Evolutionary conservation across 345 rosid species (phyloP).

Genomic region (Salix caprea): DNA sequence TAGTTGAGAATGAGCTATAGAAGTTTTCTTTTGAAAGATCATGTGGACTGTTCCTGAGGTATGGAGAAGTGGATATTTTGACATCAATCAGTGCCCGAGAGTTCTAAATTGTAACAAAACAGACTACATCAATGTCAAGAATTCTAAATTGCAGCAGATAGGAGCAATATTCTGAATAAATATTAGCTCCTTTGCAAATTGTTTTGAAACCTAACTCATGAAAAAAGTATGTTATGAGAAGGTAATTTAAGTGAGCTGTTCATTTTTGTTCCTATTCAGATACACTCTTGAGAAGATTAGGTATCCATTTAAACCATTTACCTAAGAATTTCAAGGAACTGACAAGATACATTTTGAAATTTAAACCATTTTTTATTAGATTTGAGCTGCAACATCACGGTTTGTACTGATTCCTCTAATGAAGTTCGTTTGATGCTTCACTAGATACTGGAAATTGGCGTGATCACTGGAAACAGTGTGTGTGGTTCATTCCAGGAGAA

Average conservation of each 20-base stretch:
- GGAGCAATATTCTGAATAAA: no score
- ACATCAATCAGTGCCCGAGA: no score
- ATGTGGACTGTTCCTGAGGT: no score
- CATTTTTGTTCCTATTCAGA: neutral
- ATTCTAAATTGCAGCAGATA: no score
- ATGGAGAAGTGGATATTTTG: no score
- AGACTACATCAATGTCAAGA: no score
- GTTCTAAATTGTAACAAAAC: no score
- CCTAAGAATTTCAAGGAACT: neutral
- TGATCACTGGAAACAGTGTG: constrained; percentile 99
- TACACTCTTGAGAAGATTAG: neutral
- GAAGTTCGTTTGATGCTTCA: constrained; percentile 23
- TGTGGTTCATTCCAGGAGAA: constrained; percentile 68
- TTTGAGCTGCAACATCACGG: neutral
- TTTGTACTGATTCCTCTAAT: constrained; percentile 2
- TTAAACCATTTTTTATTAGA: neutral
- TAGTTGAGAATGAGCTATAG: neutral
- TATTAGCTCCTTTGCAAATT: no score
- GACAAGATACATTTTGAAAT: no score
- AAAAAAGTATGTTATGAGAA: no score
- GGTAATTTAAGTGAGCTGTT: neutral
- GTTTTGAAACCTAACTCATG: no score
- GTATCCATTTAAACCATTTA: neutral
- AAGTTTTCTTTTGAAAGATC: no score
- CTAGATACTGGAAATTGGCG: constrained; percentile 74